Evolutionary conservation across 805 yeast species (phyloP), one percentile per base, ranked within the genome.

Genomic region (Hyphopichia homilentoma): DNA sequence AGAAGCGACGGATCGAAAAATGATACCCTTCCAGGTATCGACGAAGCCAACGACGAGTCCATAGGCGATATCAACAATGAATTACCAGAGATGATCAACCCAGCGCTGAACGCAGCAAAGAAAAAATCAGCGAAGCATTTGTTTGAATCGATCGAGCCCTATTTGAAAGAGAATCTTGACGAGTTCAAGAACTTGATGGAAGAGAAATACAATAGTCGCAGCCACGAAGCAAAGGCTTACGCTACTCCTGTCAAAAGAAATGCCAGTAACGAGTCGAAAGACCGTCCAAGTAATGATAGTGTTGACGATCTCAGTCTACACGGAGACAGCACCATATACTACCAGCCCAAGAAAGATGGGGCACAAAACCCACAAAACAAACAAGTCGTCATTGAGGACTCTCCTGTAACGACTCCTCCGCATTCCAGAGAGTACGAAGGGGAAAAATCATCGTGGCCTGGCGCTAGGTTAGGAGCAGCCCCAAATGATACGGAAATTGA

Each of bases 391-490:
- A 20, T 8, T 20, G 22, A 20, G 11, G 22, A 26, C 4, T 26
- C 29, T 4, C 29, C 29, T 11, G 17, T 26, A 12, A 26, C 29
- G 4, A 14, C 16, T 12, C 29, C 29, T 8, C 29, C 29, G 2
- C 29, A 26, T 14, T 26, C 29, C 6, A 14, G 29, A 15, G 29
- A 26, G 17, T 11, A 15, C 20, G 26, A 29, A n/a, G 50, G 61
- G 7, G 42, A 44, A 7, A 59, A 66, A 3, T 53, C 65, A 3
- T 65, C 65, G 3, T n/a, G n/a, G n/a, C n/a, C n/a, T n/a, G n/a
- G n/a, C n/a, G n/a, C n/a, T n/a, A n/a, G n/a, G n/a, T n/a, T n/a
- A n/a, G n/a, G n/a, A n/a, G n/a, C 12, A 15, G 28, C 8, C 17
- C 27, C 6, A n/a, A n/a, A n/a, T n/a, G n/a, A n/a, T n/a, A n/a